A percentile compares a stretch with the other conserved stretches of the same genome.
phyloP scores from a whole-genome alignment of 208 protist genomes.

The Crithidia expoeki region DNA sequence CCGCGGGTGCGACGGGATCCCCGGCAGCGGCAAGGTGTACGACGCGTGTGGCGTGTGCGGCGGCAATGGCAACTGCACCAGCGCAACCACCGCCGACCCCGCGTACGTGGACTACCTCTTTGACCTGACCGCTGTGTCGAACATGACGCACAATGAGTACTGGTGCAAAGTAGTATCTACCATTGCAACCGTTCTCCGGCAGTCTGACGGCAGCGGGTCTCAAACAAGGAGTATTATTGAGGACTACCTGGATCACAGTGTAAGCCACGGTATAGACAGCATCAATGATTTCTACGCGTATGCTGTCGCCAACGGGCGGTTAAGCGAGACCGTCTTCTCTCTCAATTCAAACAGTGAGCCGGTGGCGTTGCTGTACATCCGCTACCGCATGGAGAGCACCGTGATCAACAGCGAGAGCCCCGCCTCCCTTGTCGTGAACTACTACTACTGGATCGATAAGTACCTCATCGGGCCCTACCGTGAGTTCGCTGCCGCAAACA shows the following conservation, averaged over 20 bases:
- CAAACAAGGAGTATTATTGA: constrained; percentile 29
- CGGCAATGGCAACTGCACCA: constrained; percentile 40
- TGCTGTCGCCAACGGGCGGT: constrained; percentile 20
- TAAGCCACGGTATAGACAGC: constrained; percentile 1
- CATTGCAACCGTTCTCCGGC: constrained; percentile 5
- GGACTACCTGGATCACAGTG: constrained; percentile 28
- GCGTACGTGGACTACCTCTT: constrained; percentile 46
- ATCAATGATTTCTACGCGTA: constrained; percentile 38
- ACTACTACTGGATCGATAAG: constrained; percentile 28
- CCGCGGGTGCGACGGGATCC: constrained; percentile 58
- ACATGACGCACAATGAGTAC: background rate
- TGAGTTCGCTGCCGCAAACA: background rate
- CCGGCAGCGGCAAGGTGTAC: constrained; percentile 34
- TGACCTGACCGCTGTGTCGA: constrained; percentile 25
- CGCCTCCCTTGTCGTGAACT: constrained; percentile 1
- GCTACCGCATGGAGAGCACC: constrained; percentile 24
- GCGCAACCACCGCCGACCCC: constrained; percentile 7
- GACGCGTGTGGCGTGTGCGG: constrained; percentile 68
- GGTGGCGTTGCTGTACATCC: constrained; percentile 18
- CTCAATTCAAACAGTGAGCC: constrained; percentile 1
- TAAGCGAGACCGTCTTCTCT: constrained; percentile 35
- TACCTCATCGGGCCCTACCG: constrained; percentile 1
- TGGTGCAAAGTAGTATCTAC: constrained; percentile 18
- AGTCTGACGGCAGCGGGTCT: constrained; percentile 3
- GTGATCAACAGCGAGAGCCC: constrained; percentile 18